These are phyloP conservation scores for Suhomyces vadensis DNA, from an alignment of 805 yeast genomes.

Conservation along the genomic window DNA sequence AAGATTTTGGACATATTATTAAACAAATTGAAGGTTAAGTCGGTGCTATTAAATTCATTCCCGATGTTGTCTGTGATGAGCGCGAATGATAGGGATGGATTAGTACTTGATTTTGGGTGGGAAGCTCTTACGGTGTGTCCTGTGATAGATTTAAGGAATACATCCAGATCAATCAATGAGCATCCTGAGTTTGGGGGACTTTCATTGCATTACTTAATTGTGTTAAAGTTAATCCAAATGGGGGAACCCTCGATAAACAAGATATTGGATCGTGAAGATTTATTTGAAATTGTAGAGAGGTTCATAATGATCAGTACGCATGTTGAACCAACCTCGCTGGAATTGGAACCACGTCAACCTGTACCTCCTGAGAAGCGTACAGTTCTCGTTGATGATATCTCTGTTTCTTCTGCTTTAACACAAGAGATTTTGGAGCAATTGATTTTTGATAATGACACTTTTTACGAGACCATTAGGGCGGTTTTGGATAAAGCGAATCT, in stretches of 20 bases:
- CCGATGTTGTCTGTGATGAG: conserved; percentile 23
- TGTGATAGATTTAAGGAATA: conserved; percentile 26
- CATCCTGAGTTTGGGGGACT: conserved; percentile 14
- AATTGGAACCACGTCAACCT: no score
- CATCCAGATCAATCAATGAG: conserved; percentile 1
- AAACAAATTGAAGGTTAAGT: conserved; percentile 22
- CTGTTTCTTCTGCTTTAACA: conserved; percentile 14
- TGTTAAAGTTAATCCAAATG: conserved; percentile 15
- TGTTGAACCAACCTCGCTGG: conserved; percentile 5
- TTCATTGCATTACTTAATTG: conserved; percentile 20
- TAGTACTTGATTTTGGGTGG: conserved; percentile 36
- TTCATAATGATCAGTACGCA: conserved; percentile 17
- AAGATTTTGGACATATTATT: conserved; percentile 22
- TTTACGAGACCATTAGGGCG: conserved; percentile 6
- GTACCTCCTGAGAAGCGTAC: neutral
- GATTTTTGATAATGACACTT: conserved; percentile 10
- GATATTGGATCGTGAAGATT: conserved; percentile 10
- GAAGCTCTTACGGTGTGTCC: conserved; percentile 17
- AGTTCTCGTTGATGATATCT: conserved; percentile 10
- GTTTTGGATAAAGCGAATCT: conserved; percentile 15
- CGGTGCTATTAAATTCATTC: conserved; percentile 19
- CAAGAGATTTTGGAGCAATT: conserved; percentile 16
- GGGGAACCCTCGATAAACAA: conserved; percentile 11
- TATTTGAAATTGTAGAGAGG: conserved; percentile 19
- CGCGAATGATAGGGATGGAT: conserved; percentile 21